phyloP scores from a whole-genome alignment of 2,329 filamentous ascomycete species.

The Diplodia seriata region DNA sequence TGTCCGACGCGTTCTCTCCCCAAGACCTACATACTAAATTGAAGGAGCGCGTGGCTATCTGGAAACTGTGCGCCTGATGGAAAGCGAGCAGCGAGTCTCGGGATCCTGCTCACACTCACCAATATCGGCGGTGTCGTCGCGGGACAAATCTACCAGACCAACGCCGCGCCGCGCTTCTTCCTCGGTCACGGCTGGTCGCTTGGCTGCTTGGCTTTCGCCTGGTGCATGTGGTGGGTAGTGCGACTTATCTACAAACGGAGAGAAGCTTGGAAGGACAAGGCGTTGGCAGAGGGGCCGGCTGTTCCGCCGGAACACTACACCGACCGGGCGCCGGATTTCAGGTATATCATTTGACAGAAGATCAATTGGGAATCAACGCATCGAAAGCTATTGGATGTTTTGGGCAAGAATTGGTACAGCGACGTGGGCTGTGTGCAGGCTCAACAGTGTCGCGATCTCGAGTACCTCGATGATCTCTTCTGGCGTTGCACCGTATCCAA shows the following conservation, averaged over 20 bases:
- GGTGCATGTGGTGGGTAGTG: conserved; percentile 49
- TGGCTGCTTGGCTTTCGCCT: conserved; percentile 47
- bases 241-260: conserved; percentile 45
- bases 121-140: conserved; percentile 45
- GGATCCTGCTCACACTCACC: conserved; percentile 44
- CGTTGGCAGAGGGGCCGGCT: conserved; percentile 35
- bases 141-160: conserved; percentile 45
- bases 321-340: conserved; percentile 8
- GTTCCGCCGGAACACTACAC: conserved; percentile 8
- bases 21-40: background rate
- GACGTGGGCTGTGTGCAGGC: conserved; percentile 43
- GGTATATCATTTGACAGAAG: conserved; percentile 2
- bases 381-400: too few relatives aligned
- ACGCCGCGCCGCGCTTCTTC: conserved; percentile 40
- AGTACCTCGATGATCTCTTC: conserved; percentile 59
- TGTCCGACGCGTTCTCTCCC: background rate
- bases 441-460: conserved; percentile 52
- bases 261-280: conserved; percentile 42
- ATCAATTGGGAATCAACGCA: background rate
- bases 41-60: conserved; percentile 40
- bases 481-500: conserved; percentile 54
- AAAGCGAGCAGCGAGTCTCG: conserved; percentile 44
- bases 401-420: conserved; percentile 37
- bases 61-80: conserved; percentile 45
- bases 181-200: conserved; percentile 49